Evolutionary conservation across 2,329 filamentous ascomycete genomes (phyloP).

Genomic region (Sclerotinia spermophila): DNA sequence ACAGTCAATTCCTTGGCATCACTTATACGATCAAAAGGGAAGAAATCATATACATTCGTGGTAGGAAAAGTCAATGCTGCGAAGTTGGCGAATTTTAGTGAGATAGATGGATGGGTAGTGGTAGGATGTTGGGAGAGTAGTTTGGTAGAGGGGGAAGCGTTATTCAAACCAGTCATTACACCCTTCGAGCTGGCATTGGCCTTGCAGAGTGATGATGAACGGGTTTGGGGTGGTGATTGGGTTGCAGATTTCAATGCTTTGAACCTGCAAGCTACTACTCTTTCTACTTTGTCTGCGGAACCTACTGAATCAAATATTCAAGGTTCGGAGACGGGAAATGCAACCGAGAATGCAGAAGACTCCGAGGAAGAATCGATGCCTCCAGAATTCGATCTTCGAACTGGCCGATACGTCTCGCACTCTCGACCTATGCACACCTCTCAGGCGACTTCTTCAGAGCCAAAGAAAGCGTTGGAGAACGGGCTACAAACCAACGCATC

Average conservation of each 20-base stretch:
- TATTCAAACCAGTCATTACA: slow-evolving; percentile 88
- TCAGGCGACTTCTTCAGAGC: not conserved
- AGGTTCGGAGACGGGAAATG: slow-evolving; percentile 21
- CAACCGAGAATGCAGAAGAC: slow-evolving; percentile 28
- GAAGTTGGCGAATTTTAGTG: slow-evolving; percentile 93
- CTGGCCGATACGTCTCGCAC: slow-evolving; percentile 75
- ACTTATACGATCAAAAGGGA: slow-evolving; percentile 74
- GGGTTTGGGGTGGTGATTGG: slow-evolving; percentile 87
- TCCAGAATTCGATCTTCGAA: slow-evolving; percentile 89
- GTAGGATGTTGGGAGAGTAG: slow-evolving; percentile 98
- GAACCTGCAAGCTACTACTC: not conserved
- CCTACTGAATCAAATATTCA: slow-evolving; percentile 27
- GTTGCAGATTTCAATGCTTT: slow-evolving; percentile 78
- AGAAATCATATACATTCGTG: slow-evolving; percentile 94
- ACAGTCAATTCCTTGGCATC: slow-evolving; percentile 71
- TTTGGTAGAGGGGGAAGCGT: slow-evolving; percentile 81
- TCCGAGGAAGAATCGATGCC: slow-evolving; percentile 69
- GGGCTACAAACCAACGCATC: slow-evolving; percentile 33
- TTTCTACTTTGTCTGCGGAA: slow-evolving; percentile 36
- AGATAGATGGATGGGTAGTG: slow-evolving; percentile 94
- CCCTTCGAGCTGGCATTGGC: slow-evolving; percentile 86
- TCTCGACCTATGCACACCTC: slow-evolving; percentile 65
- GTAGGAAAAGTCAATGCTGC: slow-evolving; percentile 95
- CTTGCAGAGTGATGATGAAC: slow-evolving; percentile 67
- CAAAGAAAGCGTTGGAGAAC: slow-evolving; percentile 29